These are phyloP conservation scores for Alloascoidea africana DNA, from an alignment of 805 yeast species.

Conservation along the genomic window DNA sequence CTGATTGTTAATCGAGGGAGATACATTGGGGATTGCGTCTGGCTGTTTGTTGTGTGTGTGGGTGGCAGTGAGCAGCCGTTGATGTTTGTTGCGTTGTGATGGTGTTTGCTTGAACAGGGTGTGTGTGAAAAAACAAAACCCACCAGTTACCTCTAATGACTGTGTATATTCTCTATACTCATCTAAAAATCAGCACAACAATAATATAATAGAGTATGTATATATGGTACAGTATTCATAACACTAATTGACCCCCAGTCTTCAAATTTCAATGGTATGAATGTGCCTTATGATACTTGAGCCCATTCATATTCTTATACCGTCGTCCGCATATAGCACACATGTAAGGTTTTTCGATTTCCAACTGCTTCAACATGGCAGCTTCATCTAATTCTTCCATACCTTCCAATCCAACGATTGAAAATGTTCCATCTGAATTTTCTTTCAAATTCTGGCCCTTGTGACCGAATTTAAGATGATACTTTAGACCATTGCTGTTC, in stretches of 20 bases:
- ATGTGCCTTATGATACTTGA: conserved; percentile 78
- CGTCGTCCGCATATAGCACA: conserved; percentile 84
- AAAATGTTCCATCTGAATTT: conserved; percentile 67
- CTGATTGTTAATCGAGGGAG: conserved; percentile 1
- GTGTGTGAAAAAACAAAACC: too few relatives aligned
- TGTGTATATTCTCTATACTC: too few relatives aligned
- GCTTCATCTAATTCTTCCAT: conserved; percentile 88
- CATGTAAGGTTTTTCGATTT: conserved; percentile 79
- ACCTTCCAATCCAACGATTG: conserved; percentile 64
- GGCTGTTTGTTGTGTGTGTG: too few relatives aligned
- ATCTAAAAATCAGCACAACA: too few relatives aligned
- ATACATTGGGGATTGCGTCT: not conserved
- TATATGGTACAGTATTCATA: too few relatives aligned
- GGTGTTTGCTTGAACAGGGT: too few relatives aligned
- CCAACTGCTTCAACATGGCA: conserved; percentile 81
- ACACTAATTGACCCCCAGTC: too few relatives aligned
- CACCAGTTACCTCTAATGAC: too few relatives aligned
- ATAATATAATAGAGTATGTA: too few relatives aligned
- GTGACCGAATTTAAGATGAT: conserved; percentile 74
- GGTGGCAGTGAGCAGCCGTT: too few relatives aligned
- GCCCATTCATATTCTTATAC: conserved; percentile 70
- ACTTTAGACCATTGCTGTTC: conserved; percentile 75
- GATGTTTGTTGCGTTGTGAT: too few relatives aligned
- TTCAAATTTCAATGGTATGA: conserved; percentile 93
- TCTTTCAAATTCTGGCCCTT: conserved; percentile 68